phyloP scores from a whole-genome alignment of 805 yeast genomes.

The Kodamaea jinghongensis region DNA sequence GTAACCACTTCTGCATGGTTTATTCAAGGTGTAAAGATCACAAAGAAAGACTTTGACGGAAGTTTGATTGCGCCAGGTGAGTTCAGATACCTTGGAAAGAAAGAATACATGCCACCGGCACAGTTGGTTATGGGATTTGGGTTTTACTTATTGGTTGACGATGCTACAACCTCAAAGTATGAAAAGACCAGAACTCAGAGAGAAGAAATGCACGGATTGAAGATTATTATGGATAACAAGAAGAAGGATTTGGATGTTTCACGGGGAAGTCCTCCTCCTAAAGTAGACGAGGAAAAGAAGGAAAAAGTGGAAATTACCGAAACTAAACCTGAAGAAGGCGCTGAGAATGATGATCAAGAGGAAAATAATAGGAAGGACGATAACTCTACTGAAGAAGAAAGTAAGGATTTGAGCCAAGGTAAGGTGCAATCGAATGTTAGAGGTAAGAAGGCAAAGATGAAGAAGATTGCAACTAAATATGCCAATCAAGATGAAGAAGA shows the following conservation, averaged over 20 bases:
- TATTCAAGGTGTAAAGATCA: constrained; percentile 64
- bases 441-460: constrained; percentile 82
- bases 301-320: constrained; percentile 11
- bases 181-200: constrained; percentile 26
- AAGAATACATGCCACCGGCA: constrained; percentile 68
- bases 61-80: constrained; percentile 59
- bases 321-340: background rate
- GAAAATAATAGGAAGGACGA: background rate
- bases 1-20: constrained; percentile 82
- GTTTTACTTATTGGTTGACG: constrained; percentile 68
- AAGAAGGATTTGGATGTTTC: constrained; percentile 34
- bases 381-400: background rate
- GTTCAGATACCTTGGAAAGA: constrained; percentile 53
- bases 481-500: constrained; percentile 93
- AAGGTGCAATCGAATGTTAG: constrained; percentile 46
- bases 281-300: constrained; percentile 11
- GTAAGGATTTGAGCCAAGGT: constrained; percentile 5
- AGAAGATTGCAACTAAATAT: constrained; percentile 79
- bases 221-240: constrained; percentile 32
- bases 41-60: constrained; percentile 66
- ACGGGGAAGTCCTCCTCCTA: constrained; percentile 14
- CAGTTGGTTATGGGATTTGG: constrained; percentile 90
- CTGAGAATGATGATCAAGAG: constrained; percentile 1
- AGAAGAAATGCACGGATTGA: constrained; percentile 39
- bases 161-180: constrained; percentile 43